Base-by-base conservation (phyloP, 1,284 basidiomycete genomes). In the Austropuccinia psidii region DNA sequence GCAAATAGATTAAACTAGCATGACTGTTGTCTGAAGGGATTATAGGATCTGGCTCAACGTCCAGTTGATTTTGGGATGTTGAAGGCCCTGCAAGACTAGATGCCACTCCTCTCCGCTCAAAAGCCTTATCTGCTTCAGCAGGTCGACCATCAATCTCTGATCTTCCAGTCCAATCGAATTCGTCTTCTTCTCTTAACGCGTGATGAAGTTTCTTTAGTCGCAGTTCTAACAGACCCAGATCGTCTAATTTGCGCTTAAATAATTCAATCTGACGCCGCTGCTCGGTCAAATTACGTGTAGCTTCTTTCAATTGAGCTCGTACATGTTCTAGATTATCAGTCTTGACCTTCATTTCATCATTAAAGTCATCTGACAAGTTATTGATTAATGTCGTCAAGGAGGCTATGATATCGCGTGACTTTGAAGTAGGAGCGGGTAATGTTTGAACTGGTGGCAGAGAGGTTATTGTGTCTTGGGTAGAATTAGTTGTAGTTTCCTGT, bases 121-220 rank as follows among this genome's bases (percentile, higher is more conserved):
- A 92, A 1, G 88, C 85, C 19, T 84, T 81, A 0, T 84, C 85
- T 4, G 81, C 83, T 81, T 62, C 50, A 73, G 85, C 85, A 0
- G 80, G 77, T 29, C 82, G 82, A 7, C 87, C 88, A 70, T 85
- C 83, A 29, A 87, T 82, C 77, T 89, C 86, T 1, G 86, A 87
- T n/a, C 91, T 85, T 1, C 91, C 91, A 0, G 91, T 91, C 91
- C 91, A 95, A 79, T 94, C 91, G 76, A 90, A 89, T 73, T 81
- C 81, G 75, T 89, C 88, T 80, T 92, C 91, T 9, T 89, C 87
- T 13, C 81, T 80, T n/a, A 92, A 81, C 0, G 90, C 90, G 37
- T 87, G 87, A 77, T 90, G 87, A 27, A 96, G 84, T 79, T 93
- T 94, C 50, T 88, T 86, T 54, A 90, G 85, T 3, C 89, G 86